Evolutionary conservation across 2,329 filamentous ascomycete genomes (phyloP), one percentile per base, ranked within the genome.

Genomic region (Neophaeococcomyces mojaviensis): DNA sequence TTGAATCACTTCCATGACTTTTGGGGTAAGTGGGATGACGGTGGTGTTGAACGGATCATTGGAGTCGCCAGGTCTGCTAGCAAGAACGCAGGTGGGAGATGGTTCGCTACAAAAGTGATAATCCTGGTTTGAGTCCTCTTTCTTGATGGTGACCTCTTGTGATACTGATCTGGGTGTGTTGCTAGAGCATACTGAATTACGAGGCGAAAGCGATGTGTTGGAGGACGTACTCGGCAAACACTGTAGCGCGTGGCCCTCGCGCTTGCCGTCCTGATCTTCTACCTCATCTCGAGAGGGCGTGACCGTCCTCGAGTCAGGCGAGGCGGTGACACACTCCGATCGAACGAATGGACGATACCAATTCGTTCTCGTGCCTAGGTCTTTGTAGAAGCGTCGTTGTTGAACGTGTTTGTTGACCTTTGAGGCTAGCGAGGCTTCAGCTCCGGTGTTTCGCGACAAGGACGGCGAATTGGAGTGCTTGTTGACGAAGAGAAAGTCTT

Each of bases 361-460:
- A 20, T 43, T 43, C 32, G 24, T 31, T 18, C 40, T 6, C 15
- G 40, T 30, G 12, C 40, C 40, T n/a, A 32, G 26, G 4, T 15
- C n/a, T 22, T 34, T 43, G 30, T 32, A 43, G 16, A 43, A 43
- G 9, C 40, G 24, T 26, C 36, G 40, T 20, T 35, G 40, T 26
- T 43, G 40, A 24, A 43, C 40, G 28, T 43, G 40, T 15, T 43
- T 43, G 31, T 43, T 43, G 3, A 43, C 40, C 40, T 35, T 43
- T 8, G 40, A 43, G 19, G 40, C 40, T 9, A 43, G 19, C n/a
- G 40, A 34, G 6, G 40, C 40, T 20, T 43, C 40, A 43, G 18
- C 26, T 12, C 40, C 40, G 4, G 40, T 43, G 26, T 43, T 43
- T 35, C 40, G 24, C 7, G 40, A 43, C 13, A 43, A 32, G n/a